phyloP scores from a whole-genome alignment of 2,329 filamentous ascomycete species.

The Venturia oleaginea region DNA sequence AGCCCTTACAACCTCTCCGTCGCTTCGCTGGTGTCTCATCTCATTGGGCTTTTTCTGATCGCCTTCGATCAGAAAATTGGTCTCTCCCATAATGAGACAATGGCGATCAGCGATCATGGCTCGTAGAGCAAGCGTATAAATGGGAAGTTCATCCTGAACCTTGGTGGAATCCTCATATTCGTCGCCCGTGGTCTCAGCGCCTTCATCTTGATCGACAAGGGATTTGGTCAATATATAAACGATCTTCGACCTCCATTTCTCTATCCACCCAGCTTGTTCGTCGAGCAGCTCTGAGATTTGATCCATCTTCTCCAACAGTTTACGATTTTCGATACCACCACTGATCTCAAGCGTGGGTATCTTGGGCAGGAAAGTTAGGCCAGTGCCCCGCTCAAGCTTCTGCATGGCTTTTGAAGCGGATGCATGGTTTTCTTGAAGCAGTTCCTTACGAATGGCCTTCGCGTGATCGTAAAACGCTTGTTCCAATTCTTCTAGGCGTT shows the following conservation, averaged over 20 bases:
- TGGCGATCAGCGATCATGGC: constrained; percentile 71
- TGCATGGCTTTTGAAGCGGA: constrained; percentile 59
- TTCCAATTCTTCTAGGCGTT: constrained; percentile 60
- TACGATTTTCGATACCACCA: constrained; percentile 64
- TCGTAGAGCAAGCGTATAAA: constrained; percentile 71
- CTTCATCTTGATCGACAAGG: constrained; percentile 70
- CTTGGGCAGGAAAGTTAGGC: constrained; percentile 54
- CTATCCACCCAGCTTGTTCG: constrained; percentile 59
- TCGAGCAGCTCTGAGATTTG: constrained; percentile 59
- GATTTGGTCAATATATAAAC: constrained; percentile 63
- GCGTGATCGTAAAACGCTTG: constrained; percentile 66
- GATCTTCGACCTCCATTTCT: constrained; percentile 66
- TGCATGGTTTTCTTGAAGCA: constrained; percentile 50
- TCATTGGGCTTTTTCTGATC: constrained; percentile 46
- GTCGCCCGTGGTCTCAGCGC: constrained; percentile 70
- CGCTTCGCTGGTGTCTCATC: neutral
- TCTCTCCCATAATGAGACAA: constrained; percentile 64
- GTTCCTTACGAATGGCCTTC: constrained; percentile 67
- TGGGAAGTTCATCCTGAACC: constrained; percentile 79
- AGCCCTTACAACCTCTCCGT: constrained; percentile 31
- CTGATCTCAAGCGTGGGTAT: constrained; percentile 44
- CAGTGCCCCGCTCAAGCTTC: constrained; percentile 36
- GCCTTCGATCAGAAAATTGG: constrained; percentile 64
- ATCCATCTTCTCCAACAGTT: constrained; percentile 57
- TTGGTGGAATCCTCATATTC: constrained; percentile 85